A percentile compares a stretch with the other conserved stretches of the same genome.
Evolutionary conservation across 2,329 filamentous ascomycete species (phyloP).

Genomic region (Botryosphaeria dothidea): DNA sequence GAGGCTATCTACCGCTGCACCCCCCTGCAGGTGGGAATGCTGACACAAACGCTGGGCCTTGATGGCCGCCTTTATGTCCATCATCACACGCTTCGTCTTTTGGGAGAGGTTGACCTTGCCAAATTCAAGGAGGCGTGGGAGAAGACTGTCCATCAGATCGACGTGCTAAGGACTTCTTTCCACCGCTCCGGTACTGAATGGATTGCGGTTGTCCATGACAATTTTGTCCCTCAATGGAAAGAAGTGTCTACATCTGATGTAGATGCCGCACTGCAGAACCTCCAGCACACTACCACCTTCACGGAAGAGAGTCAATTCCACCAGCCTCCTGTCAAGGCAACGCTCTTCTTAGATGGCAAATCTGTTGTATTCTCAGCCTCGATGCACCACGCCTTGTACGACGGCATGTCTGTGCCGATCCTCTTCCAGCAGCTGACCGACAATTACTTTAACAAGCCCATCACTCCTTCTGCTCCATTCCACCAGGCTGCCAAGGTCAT

Average conservation of each 20-base stretch:
- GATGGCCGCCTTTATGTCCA: conserved; percentile 56
- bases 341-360: conserved; percentile 24
- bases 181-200: not conserved
- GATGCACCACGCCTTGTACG: conserved; percentile 42
- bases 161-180: conserved; percentile 56
- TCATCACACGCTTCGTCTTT: conserved; percentile 37
- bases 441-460: conserved; percentile 26
- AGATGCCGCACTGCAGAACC: conserved; percentile 56
- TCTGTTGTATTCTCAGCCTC: conserved; percentile 62
- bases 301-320: conserved; percentile 41
- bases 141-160: conserved; percentile 29
- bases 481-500: conserved; percentile 49
- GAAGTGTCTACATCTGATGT: conserved; percentile 32
- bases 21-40: conserved; percentile 43
- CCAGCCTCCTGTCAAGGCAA: conserved; percentile 13
- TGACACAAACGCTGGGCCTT: conserved; percentile 73
- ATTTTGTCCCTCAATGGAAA: conserved; percentile 48
- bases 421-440: conserved; percentile 34
- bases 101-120: conserved; percentile 32
- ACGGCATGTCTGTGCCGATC: conserved; percentile 37
- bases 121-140: conserved; percentile 40
- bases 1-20: conserved; percentile 47
- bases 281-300: conserved; percentile 44
- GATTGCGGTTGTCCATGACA: conserved; percentile 47
- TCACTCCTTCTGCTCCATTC: conserved; percentile 27